Percentiles rank a stretch among this genome's conserved stretches.
Conservation (phyloP, 2,329 filamentous ascomycete genomes). For the Colletotrichum falcatum region DNA sequence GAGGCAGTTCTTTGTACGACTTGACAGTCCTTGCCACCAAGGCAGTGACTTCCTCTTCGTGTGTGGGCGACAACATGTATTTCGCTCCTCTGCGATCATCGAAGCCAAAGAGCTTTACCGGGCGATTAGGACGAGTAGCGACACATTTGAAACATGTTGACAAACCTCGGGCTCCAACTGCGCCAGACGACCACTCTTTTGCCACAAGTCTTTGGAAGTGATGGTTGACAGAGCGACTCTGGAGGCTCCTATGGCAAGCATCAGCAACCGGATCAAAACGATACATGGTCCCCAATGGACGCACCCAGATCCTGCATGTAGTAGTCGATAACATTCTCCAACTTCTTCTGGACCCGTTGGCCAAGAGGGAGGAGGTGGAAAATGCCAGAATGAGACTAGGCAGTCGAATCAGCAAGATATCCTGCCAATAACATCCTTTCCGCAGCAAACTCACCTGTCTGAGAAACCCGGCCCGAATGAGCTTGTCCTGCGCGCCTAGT, state of each 20-base stretch:
- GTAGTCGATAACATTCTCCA: slow-evolving; percentile 87
- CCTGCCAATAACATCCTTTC: background rate
- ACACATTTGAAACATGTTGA: background rate
- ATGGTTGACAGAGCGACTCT: slow-evolving; percentile 86
- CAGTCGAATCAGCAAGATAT: slow-evolving; percentile 5
- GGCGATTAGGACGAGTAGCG: slow-evolving; percentile 40
- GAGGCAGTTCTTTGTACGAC: slow-evolving; percentile 87
- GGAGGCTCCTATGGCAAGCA: slow-evolving; percentile 72
- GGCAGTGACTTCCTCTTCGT: slow-evolving; percentile 94
- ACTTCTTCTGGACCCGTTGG: slow-evolving; percentile 86
- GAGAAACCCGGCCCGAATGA: slow-evolving; percentile 78
- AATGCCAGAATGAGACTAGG: slow-evolving; percentile 85
- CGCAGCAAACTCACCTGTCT: slow-evolving; percentile 69
- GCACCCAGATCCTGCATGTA: slow-evolving; percentile 84
- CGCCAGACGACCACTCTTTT: slow-evolving; percentile 83
- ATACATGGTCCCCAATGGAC: background rate
- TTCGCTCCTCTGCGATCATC: slow-evolving; percentile 80
- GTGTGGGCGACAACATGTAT: slow-evolving; percentile 88
- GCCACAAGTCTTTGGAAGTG: slow-evolving; percentile 87
- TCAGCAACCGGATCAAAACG: background rate
- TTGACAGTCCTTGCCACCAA: slow-evolving; percentile 79
- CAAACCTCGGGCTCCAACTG: slow-evolving; percentile 78
- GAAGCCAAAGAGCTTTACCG: slow-evolving; percentile 78
- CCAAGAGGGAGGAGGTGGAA: slow-evolving; percentile 94
- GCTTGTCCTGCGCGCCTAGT: slow-evolving; percentile 72